phyloP scores from a whole-genome alignment of 2,329 filamentous ascomycete genomes.

The Shiraia bambusicola region DNA sequence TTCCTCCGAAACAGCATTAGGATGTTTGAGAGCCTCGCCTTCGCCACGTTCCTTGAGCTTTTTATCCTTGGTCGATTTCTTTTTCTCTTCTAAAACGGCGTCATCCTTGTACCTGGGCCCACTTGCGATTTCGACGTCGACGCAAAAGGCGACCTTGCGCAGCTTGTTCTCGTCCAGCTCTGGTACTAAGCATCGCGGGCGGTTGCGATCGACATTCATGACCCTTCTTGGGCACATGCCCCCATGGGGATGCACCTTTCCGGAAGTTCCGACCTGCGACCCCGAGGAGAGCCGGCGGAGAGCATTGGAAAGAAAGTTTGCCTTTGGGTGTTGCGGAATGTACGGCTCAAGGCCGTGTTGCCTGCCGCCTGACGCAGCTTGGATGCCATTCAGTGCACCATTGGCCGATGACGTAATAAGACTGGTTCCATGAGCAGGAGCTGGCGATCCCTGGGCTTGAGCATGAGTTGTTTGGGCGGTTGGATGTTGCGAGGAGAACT shows the following conservation, averaged over 20 bases:
- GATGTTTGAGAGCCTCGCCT: slow-evolving; percentile 70
- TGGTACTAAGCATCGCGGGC: slow-evolving; percentile 75
- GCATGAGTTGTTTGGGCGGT: slow-evolving; percentile 37
- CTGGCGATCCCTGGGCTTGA: slow-evolving; percentile 39
- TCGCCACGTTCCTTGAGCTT: slow-evolving; percentile 68
- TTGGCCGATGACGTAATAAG: slow-evolving; percentile 55
- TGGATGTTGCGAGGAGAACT: slow-evolving; percentile 68
- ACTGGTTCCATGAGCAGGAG: slow-evolving; percentile 46
- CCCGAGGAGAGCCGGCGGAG: slow-evolving; percentile 76
- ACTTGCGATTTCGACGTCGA: slow-evolving; percentile 95
- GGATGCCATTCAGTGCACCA: slow-evolving; percentile 44
- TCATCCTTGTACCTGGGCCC: slow-evolving; percentile 73
- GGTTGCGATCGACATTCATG: slow-evolving; percentile 79
- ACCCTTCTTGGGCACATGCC: slow-evolving; percentile 77
- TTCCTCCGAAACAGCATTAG: slow-evolving; percentile 57
- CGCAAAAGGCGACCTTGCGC: slow-evolving; percentile 87
- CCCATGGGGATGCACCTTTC: slow-evolving; percentile 59
- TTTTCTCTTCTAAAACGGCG: slow-evolving; percentile 50
- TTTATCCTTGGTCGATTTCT: slow-evolving; percentile 58
- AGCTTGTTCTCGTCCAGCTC: slow-evolving; percentile 81
- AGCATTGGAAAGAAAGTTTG: slow-evolving; percentile 77
- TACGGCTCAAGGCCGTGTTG: slow-evolving; percentile 58
- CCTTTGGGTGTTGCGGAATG: slow-evolving; percentile 72
- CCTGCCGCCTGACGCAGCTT: slow-evolving; percentile 26
- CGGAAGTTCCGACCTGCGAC: slow-evolving; percentile 46